phyloP scores from a whole-genome alignment of 345 rosid species.

The Laguncularia racemosa region DNA sequence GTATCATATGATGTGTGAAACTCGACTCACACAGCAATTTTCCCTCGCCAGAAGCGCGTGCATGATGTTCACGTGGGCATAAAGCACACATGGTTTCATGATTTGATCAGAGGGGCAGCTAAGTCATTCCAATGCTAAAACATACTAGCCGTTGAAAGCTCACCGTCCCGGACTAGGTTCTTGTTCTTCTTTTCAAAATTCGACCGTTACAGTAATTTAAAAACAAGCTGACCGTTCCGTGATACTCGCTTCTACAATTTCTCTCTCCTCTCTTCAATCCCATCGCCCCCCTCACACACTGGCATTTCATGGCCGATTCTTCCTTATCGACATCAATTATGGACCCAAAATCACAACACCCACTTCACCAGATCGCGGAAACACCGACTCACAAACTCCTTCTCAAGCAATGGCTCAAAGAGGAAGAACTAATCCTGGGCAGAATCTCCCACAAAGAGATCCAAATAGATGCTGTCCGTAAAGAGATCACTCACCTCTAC shows the following conservation, averaged over 20 bases:
- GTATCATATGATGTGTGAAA: no score
- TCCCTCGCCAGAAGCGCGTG: no score
- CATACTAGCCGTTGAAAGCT: conserved; percentile 8
- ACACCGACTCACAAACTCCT: conserved; percentile 93
- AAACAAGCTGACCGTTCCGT: not conserved
- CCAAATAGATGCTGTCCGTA: conserved; percentile 64
- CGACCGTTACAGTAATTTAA: conserved; percentile 17
- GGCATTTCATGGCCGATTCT: no score
- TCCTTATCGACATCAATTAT: conserved; percentile 39
- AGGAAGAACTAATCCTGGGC: conserved; percentile 75
- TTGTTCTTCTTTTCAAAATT: not conserved
- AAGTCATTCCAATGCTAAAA: not conserved
- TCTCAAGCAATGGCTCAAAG: conserved; percentile 91
- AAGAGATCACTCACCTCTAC: conserved; percentile 75
- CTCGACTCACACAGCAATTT: no score
- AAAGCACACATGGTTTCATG: no score
- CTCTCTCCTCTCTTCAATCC: conserved; percentile 2
- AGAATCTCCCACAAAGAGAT: conserved; percentile 70
- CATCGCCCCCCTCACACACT: not conserved
- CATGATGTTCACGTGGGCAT: no score
- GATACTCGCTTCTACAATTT: conserved; percentile 20
- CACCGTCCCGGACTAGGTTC: no score
- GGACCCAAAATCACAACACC: conserved; percentile 54
- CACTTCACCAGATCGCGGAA: conserved; percentile 84
- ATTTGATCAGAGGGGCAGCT: no score